A percentile compares a stretch with the other conserved stretches of the same genome.
Conservation (phyloP, 805 yeast genomes). For the Hanseniaspora opuntiae region DNA sequence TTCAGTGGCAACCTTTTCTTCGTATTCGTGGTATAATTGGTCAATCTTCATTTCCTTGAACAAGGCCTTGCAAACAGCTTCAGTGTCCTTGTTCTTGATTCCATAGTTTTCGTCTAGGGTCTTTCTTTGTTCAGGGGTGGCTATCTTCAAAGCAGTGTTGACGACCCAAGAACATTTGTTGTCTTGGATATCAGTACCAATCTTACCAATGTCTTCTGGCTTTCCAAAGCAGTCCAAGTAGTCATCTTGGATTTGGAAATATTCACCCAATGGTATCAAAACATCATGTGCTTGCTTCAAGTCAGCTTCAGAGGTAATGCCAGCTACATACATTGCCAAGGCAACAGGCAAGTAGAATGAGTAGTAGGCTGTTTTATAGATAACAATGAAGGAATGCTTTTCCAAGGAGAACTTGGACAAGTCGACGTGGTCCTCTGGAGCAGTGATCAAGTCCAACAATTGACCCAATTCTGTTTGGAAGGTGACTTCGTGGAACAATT, state of each 20-base stretch:
- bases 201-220: conserved; percentile 93
- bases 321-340: conserved; percentile 86
- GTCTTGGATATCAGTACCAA: conserved; percentile 96
- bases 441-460: conserved; percentile 85
- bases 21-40: conserved; percentile 61
- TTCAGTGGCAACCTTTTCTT: conserved; percentile 58
- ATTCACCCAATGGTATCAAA: conserved; percentile 89
- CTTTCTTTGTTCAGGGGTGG: conserved; percentile 66
- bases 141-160: conserved; percentile 77
- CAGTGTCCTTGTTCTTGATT: conserved; percentile 54
- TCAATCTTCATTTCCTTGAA: conserved; percentile 65
- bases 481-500: conserved; percentile 91
- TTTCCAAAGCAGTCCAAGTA: conserved; percentile 93
- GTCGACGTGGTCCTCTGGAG: conserved; percentile 91
- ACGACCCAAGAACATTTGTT: conserved; percentile 97
- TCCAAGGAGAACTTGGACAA: conserved; percentile 70
- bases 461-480: conserved; percentile 97
- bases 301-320: conserved; percentile 54
- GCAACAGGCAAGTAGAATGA: conserved; percentile 96
- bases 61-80: conserved; percentile 55
- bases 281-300: conserved; percentile 78
- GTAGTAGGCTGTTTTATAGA: conserved; percentile 93
- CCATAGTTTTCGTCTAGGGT: conserved; percentile 84
- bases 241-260: conserved; percentile 97
- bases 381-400: conserved; percentile 90